Conservation (phyloP, 192 early-diverging fungal genomes). For the Lobulomyces angularis region DNA sequence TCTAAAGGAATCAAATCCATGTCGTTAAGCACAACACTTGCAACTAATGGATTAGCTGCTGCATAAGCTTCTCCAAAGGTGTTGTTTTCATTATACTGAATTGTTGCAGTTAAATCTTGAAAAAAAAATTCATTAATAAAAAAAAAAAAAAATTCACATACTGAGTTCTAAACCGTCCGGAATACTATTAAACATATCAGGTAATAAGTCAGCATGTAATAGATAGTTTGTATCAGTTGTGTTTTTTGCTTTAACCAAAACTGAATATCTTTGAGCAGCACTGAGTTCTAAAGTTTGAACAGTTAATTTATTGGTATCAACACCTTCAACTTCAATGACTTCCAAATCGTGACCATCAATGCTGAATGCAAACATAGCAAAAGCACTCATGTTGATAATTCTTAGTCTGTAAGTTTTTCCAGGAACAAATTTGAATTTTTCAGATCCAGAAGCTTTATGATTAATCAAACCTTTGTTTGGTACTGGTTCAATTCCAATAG, state of each 20-base stretch:
- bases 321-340: slow-evolving; percentile 74
- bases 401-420: slow-evolving; percentile 77
- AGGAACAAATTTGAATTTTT: slow-evolving; percentile 49
- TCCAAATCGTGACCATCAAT: slow-evolving; percentile 67
- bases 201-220: slow-evolving; percentile 64
- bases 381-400: slow-evolving; percentile 67
- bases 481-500: slow-evolving; percentile 50
- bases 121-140: slow-evolving; percentile 10
- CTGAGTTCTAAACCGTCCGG: slow-evolving; percentile 31
- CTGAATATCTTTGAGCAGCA: slow-evolving; percentile 67
- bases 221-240: slow-evolving; percentile 48
- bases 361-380: slow-evolving; percentile 61
- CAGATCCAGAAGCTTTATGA: too few species aligned
- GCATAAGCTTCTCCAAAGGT: background rate
- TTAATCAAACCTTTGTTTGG: slow-evolving; percentile 58
- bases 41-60: too few species aligned
- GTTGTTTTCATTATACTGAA: slow-evolving; percentile 4
- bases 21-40: slow-evolving; percentile 52
- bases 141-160: slow-evolving; percentile 4
- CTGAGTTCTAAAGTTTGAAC: slow-evolving; percentile 46
- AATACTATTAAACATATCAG: slow-evolving; percentile 59
- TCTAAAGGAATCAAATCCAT: slow-evolving; percentile 35
- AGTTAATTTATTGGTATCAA: slow-evolving; percentile 37
- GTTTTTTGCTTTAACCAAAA: slow-evolving; percentile 59
- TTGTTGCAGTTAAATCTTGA: slow-evolving; percentile 6